Conservation (phyloP, 1,284 basidiomycete genomes). For the Erythrobasidium hasegawianum region DNA sequence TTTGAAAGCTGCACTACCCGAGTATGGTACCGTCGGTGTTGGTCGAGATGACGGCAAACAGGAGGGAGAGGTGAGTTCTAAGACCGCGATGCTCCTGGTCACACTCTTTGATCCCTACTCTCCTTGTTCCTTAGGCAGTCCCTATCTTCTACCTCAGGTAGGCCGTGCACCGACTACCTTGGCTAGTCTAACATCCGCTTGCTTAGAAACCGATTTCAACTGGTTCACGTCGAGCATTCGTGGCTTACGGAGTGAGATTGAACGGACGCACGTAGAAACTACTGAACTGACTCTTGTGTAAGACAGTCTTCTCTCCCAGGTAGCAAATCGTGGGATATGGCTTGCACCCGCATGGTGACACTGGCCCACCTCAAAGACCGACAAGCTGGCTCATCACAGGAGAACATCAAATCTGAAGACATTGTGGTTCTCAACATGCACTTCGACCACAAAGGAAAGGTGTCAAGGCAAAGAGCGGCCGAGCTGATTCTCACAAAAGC, state of each 20-base stretch:
- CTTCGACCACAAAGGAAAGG: slow-evolving; percentile 41
- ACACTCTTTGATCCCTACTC: not conserved
- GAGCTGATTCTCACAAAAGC: slow-evolving; percentile 36
- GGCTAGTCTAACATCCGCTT: not conserved
- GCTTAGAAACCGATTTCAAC: slow-evolving; percentile 35
- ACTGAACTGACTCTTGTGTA: not conserved
- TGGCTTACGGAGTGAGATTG: slow-evolving; percentile 40
- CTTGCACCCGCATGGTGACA: slow-evolving; percentile 39
- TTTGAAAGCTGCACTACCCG: slow-evolving; percentile 28
- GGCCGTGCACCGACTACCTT: not conserved
- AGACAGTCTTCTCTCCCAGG: slow-evolving; percentile 39
- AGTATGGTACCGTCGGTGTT: slow-evolving; percentile 39
- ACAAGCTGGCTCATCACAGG: not conserved
- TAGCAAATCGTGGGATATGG: slow-evolving; percentile 41
- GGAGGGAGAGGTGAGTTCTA: slow-evolving; percentile 38
- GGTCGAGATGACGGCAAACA: slow-evolving; percentile 41
- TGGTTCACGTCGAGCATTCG: slow-evolving; percentile 35
- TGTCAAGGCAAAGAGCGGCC: slow-evolving; percentile 38
- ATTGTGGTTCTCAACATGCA: slow-evolving; percentile 40
- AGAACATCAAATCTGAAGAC: slow-evolving; percentile 13
- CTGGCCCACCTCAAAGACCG: slow-evolving; percentile 10
- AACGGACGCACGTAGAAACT: not conserved
- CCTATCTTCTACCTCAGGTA: slow-evolving; percentile 41
- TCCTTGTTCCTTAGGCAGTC: slow-evolving; percentile 15
- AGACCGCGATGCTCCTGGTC: not conserved